Base-by-base conservation (phyloP, 1,284 basidiomycete genomes). In the Austroboletus olivaceoglutinosus region DNA sequence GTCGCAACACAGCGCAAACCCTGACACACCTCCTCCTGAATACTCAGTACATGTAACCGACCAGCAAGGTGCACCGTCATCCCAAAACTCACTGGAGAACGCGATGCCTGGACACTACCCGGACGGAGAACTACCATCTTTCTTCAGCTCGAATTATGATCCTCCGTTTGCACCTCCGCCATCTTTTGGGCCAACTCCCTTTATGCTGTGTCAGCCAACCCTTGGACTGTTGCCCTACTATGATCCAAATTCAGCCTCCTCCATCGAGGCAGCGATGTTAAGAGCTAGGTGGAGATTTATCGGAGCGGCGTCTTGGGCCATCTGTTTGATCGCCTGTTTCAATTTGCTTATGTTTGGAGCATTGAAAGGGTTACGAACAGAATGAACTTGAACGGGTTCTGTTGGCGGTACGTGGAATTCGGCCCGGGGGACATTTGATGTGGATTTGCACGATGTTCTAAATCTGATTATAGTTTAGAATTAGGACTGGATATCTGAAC, bases 271-370 rank as follows among this genome's bases (percentile, higher is more conserved):
- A 60, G 83, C 71, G 56, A 75, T 68, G 60, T 61, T 59, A 39
- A 69, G 75, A 50, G 77, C 77, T 44, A 67, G 70, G 48, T 60
- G 72, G 70, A 70, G 76, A 55, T 81, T 82, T 58, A 53, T 73
- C 18, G 65, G 64, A 36, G 74, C 75, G 9, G 51, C 70, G 12
- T 44, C 73, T 19, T 79, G 73, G 68, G 76, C 70, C 9, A 22
- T 76, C 13, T 65, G 60, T n/a, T 60, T 76, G 51, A 69, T 67
- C 54, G 56, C 55, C 16, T 60, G 62, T 27, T 40, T 39, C 34
- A 37, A 37, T 19, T 21, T 70, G 7, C 12, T 54, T 29, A 33
- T 63, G 31, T 38, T 61, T 15, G 60, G 50, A 27, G 42, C 39
- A 21, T 41, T 58, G 39, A 50, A 18, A 21, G 42, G 44, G 43